Evolutionary conservation across 2,329 filamentous ascomycete species (phyloP).

Genomic region (Verticillium isaacii): DNA sequence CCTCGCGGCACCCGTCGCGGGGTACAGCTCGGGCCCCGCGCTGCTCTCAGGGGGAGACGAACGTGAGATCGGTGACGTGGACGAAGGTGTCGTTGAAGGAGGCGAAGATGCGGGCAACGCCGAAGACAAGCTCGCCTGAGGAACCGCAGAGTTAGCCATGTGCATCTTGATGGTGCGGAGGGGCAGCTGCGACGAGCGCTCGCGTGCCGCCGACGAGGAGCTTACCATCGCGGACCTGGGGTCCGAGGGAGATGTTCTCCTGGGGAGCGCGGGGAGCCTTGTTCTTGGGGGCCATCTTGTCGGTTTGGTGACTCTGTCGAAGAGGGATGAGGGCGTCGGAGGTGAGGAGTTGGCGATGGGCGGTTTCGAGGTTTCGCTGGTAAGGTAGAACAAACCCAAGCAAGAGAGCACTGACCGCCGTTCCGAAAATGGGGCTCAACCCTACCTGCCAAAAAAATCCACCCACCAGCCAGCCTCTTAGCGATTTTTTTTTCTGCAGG

Average conservation of each 20-base stretch:
- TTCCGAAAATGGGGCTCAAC: not conserved
- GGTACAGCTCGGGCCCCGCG: not conserved
- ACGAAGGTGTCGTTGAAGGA: slow-evolving; percentile 94
- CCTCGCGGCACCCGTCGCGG: not conserved
- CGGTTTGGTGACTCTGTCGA: not conserved
- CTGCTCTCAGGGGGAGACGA: slow-evolving; percentile 32
- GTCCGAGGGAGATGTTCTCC: slow-evolving; percentile 98
- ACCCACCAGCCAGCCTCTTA: not conserved
- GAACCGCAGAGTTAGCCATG: slow-evolving; percentile 10
- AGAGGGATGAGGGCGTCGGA: not conserved
- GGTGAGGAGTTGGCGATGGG: not conserved
- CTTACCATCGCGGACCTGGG: slow-evolving; percentile 92
- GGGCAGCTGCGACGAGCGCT: slow-evolving; percentile 56
- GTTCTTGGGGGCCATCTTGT: slow-evolving; percentile 83
- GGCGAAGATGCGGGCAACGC: slow-evolving; percentile 96
- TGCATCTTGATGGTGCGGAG: slow-evolving; percentile 71
- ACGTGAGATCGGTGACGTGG: slow-evolving; percentile 99
- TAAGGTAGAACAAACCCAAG: not conserved
- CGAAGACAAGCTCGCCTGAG: slow-evolving; percentile 91
- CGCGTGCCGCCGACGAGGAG: slow-evolving; percentile 9
- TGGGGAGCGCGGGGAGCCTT: slow-evolving; percentile 77
- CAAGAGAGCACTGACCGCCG: not conserved
- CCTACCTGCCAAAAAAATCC: not conserved
- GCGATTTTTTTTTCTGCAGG: not conserved
- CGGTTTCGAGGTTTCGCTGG: not conserved